Evolutionary conservation across 2,329 filamentous ascomycete species (phyloP).

Genomic region (Neopestalotiopsis sp.): DNA sequence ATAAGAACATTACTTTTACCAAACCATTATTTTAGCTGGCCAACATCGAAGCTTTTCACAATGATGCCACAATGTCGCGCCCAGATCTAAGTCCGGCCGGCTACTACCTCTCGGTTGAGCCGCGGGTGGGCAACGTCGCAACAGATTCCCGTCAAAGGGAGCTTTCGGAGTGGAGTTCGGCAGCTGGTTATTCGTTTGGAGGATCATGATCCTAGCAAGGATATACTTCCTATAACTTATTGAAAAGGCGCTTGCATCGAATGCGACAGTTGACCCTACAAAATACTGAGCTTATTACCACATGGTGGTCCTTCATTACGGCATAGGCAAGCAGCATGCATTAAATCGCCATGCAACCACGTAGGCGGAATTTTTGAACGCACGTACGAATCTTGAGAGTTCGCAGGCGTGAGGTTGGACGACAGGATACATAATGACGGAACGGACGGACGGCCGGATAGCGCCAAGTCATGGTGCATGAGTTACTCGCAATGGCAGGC

Average conservation of each 20-base stretch:
- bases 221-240: too few species aligned
- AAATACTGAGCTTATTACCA: too few species aligned
- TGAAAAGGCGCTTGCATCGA: too few species aligned
- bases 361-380: too few species aligned
- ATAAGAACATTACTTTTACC: conserved; percentile 43
- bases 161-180: conserved; percentile 58
- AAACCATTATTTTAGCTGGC: conserved; percentile 39
- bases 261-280: too few species aligned
- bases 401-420: conserved; percentile 47
- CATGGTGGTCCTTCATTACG: too few species aligned
- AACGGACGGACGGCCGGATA: conserved; percentile 49
- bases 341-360: too few species aligned
- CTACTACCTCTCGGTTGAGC: conserved; percentile 64
- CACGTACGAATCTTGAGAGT: too few species aligned
- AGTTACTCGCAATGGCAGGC: conserved; percentile 53
- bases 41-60: conserved; percentile 59
- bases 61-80: conserved; percentile 62
- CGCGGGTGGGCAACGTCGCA: conserved; percentile 57
- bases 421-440: conserved; percentile 60
- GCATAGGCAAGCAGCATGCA: too few species aligned
- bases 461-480: conserved; percentile 54
- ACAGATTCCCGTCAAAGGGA: conserved; percentile 59
- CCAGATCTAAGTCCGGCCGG: conserved; percentile 64
- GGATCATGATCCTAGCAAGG: conserved; percentile 46
- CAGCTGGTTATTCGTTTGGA: conserved; percentile 40